Evolutionary conservation across 2,329 filamentous ascomycete species (phyloP), one percentile per base, ranked within the genome.

Genomic region (Cladosporium sp.): DNA sequence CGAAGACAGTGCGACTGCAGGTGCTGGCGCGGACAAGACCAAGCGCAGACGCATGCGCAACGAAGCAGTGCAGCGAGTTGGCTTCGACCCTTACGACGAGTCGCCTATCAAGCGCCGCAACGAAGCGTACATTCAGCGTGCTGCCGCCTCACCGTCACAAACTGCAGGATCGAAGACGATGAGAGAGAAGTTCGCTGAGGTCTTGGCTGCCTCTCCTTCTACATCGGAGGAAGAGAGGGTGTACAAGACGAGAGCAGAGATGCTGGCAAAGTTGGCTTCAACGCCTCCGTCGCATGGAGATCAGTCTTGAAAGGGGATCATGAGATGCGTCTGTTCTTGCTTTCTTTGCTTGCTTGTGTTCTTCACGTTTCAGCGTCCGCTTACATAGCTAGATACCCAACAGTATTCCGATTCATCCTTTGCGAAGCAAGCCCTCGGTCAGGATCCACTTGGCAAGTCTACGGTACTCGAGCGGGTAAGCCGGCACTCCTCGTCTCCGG

Each of bases 11-110:
- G 83, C 84, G 34, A 85, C 84, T 2, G 88, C 86, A 1, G 87
- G 86, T 28, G 84, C 85, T 1, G 86, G 85, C 3, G 79, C 80
- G 4, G 83, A 88, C 64, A 78, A 83, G 5, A 79, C 86, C 34
- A 77, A 85, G 57, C 82, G 87, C 6, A 83, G 83, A 55, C 78
- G 80, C 0, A 77, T 86, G 1, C 78, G 87, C 14, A 74, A 80
- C 3, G 84, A 88, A 62, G 87, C 87, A 3, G 72, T 84, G 20
- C 74, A 79, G 51, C 77, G 84, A 50, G 84, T 89, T 0, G 87
- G 87, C 12, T 89, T 88, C 73, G 87, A 89, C 68, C 87, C 87
- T 0, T 89, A 89, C 69, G 84, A 89, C 60, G 87, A 89, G 69
- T 87, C 83, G 59, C 87, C 87, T 0, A 77, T 89, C 54, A 89